Conservation (phyloP, 2,329 filamentous ascomycete genomes). For the Pseudogymnoascus sp. region DNA sequence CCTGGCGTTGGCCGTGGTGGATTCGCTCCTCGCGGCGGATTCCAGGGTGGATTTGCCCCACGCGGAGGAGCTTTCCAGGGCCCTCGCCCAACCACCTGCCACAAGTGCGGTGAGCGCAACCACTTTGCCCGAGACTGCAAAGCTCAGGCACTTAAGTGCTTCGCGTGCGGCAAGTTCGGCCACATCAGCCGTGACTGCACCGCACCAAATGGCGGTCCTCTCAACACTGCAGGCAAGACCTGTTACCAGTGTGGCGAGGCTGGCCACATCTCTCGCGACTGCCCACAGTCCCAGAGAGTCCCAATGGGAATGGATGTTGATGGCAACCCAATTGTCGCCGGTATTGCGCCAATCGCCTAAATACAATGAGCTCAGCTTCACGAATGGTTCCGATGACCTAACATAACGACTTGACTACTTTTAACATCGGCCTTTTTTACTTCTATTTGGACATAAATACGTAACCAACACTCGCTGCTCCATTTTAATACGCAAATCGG, state of each 20-base stretch:
- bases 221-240: conserved; percentile 95
- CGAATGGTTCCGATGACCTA: conserved; percentile 29
- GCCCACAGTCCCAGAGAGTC: conserved; percentile 59
- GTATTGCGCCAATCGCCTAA: conserved; percentile 39
- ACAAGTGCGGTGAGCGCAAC: conserved; percentile 80
- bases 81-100: conserved; percentile 63
- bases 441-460: conserved; percentile 27
- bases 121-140: conserved; percentile 97
- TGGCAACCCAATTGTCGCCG: conserved; percentile 32
- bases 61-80: conserved; percentile 71
- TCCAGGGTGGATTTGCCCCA: conserved; percentile 51
- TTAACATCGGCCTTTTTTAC: conserved; percentile 26
- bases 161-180: conserved; percentile 65
- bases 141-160: conserved; percentile 72
- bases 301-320: conserved; percentile 39
- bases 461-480: conserved; percentile 12
- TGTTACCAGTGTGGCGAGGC: conserved; percentile 97
- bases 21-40: conserved; percentile 65
- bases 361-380: conserved; percentile 20
- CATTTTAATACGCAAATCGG: conserved; percentile 25
- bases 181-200: conserved; percentile 71
- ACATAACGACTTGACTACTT: conserved; percentile 19
- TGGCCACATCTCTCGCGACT: conserved; percentile 93
- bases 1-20: conserved; percentile 56
- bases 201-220: conserved; percentile 87